These are phyloP conservation scores for Cokeromyces recurvatus DNA, from an alignment of 371 early-diverging fungal species.

Conservation along the genomic window DNA sequence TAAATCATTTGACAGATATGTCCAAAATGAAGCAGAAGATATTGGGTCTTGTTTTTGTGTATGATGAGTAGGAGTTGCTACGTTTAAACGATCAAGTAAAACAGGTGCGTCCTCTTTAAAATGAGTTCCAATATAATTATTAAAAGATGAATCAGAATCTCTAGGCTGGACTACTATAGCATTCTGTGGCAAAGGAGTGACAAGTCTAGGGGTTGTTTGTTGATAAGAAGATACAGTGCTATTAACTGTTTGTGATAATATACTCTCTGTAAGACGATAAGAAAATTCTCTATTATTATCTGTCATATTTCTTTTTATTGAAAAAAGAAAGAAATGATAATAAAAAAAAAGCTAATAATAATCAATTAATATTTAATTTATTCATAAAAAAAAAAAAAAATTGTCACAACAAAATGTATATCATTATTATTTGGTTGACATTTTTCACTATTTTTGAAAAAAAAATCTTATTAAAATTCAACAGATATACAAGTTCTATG, in stretches of 20 bases:
- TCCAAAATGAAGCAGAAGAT: constrained; percentile 4
- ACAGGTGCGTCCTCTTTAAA: constrained; percentile 13
- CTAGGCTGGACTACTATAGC: constrained; percentile 3
- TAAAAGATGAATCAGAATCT: constrained; percentile 9
- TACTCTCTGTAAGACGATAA: constrained; percentile 15
- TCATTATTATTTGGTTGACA: no score
- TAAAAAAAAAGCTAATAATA: no score
- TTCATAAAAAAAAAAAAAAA: no score
- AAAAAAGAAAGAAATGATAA: no score
- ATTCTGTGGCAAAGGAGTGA: constrained; percentile 3
- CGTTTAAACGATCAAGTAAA: constrained; percentile 4
- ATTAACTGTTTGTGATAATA: constrained; percentile 9
- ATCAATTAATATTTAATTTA: no score
- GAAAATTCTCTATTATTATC: constrained; percentile 9
- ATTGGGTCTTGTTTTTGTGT: not conserved
- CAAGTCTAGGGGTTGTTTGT: constrained; percentile 4
- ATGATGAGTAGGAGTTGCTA: not conserved
- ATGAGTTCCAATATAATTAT: constrained; percentile 8
- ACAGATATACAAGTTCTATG: no score
- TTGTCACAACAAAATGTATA: no score
- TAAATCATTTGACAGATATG: constrained; percentile 2
- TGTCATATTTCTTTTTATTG: no score
- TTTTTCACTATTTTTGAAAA: no score
- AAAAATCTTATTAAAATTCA: no score
- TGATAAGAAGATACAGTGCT: not conserved